Conservation (phyloP, 2,329 filamentous ascomycete genomes). For the Colletotrichum sp. region DNA sequence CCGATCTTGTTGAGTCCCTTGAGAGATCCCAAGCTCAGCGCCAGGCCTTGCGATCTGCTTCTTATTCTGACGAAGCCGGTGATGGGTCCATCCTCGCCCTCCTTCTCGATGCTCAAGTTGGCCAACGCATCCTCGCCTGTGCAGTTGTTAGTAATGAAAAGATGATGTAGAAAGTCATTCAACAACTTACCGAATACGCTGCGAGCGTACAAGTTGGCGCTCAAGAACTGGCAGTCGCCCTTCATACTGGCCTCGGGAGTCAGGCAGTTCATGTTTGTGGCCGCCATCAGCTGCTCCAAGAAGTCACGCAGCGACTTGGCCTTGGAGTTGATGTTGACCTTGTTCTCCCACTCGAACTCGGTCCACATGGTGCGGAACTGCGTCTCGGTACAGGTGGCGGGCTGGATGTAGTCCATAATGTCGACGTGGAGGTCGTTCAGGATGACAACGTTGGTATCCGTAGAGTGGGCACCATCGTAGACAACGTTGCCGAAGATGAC, state of each 20-base stretch:
- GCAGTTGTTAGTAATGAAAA: constrained; percentile 27
- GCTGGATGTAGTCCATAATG: constrained; percentile 99
- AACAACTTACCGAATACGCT: constrained; percentile 91
- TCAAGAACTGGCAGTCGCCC: constrained; percentile 97
- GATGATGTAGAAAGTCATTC: neutral
- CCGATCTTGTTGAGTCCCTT: constrained; percentile 91
- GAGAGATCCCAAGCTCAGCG: constrained; percentile 89
- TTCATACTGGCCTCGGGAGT: constrained; percentile 96
- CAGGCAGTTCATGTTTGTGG: constrained; percentile 97
- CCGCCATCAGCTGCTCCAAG: constrained; percentile 92
- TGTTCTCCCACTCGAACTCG: constrained; percentile 99
- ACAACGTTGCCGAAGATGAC: constrained; percentile 99
- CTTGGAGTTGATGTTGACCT: constrained; percentile 99
- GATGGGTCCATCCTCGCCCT: constrained; percentile 92
- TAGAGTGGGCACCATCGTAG: constrained; percentile 91
- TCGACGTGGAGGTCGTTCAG: constrained; percentile 98
- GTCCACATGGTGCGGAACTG: constrained; percentile 99
- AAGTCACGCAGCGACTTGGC: constrained; percentile 91
- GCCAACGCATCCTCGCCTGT: constrained; percentile 96
- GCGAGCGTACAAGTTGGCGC: constrained; percentile 93
- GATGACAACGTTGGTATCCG: constrained; percentile 95
- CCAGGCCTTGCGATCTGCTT: constrained; percentile 94
- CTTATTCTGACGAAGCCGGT: constrained; percentile 98
- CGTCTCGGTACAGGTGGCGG: constrained; percentile 93
- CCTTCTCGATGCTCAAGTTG: constrained; percentile 97